Conservation (phyloP, 1,139 yeast genomes). For the Meyerozyma athensensis region DNA sequence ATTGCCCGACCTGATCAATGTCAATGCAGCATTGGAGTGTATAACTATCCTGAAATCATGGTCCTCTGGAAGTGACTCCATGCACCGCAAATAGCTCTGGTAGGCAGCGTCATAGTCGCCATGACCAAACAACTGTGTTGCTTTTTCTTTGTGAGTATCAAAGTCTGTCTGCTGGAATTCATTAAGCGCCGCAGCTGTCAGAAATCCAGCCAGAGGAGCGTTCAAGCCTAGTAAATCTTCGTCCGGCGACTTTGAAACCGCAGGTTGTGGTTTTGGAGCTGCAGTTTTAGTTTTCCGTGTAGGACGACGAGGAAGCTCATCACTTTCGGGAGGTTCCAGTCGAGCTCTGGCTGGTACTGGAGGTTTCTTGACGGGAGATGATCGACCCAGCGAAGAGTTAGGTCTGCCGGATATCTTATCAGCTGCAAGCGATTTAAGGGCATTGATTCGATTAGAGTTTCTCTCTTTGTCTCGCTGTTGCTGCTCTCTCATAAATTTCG, state of each 20-base stretch:
- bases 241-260: slow-evolving; percentile 2
- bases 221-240: slow-evolving; percentile 14
- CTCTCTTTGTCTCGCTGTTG: slow-evolving; percentile 36
- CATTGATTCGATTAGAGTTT: slow-evolving; percentile 22
- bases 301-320: slow-evolving; percentile 4
- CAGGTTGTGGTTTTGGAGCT: slow-evolving; percentile 4
- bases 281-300: slow-evolving; percentile 3
- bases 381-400: not conserved
- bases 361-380: not conserved
- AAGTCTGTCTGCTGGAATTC: slow-evolving; percentile 48
- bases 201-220: slow-evolving; percentile 6
- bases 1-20: slow-evolving; percentile 69
- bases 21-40: slow-evolving; percentile 71
- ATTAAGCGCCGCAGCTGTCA: slow-evolving; percentile 24
- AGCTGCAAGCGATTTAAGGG: slow-evolving; percentile 17
- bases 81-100: slow-evolving; percentile 55
- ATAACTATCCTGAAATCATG: slow-evolving; percentile 70
- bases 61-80: slow-evolving; percentile 54
- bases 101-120: slow-evolving; percentile 82
- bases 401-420: slow-evolving; percentile 13
- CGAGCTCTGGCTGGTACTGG: not conserved
- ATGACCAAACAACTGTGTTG: slow-evolving; percentile 57
- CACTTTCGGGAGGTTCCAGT: not conserved
- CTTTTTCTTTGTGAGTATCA: slow-evolving; percentile 54
- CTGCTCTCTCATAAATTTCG: slow-evolving; percentile 35